Conservation (phyloP, 2,329 filamentous ascomycete species). For the Bipolaris bicolor region DNA sequence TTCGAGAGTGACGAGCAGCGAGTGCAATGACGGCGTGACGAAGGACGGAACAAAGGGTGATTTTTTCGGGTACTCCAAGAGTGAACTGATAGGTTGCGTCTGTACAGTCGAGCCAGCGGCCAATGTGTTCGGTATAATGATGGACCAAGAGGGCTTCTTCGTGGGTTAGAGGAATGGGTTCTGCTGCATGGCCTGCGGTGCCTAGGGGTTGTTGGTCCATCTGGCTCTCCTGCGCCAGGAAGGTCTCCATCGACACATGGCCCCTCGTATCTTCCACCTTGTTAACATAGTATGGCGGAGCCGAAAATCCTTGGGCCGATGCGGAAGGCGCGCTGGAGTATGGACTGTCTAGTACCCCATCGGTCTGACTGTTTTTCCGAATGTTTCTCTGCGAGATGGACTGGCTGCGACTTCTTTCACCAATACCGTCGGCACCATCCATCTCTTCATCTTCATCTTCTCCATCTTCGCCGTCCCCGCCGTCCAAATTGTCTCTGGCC, state of each 20-base stretch:
- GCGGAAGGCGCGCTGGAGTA: conserved; percentile 22
- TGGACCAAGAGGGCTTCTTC: conserved; percentile 37
- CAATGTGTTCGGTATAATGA: conserved; percentile 39
- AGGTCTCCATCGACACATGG: conserved; percentile 20
- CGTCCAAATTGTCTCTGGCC: conserved; percentile 21
- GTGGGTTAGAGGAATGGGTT: conserved; percentile 24
- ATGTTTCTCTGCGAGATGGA: conserved; percentile 22
- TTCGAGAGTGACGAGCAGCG: conserved; percentile 34
- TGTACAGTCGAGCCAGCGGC: conserved; percentile 42
- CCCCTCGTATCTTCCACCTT: conserved; percentile 7
- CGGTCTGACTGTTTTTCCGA: conserved; percentile 21
- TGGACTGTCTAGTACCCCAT: conserved; percentile 12
- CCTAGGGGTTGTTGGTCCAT: neutral
- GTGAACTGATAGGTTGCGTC: conserved; percentile 42
- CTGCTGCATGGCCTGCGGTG: conserved; percentile 8
- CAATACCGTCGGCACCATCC: conserved; percentile 1
- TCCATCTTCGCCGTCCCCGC: conserved; percentile 10
- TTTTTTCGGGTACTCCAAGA: conserved; percentile 34
- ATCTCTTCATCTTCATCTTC: conserved; percentile 2
- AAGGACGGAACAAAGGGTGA: conserved; percentile 36
- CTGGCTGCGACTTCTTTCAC: conserved; percentile 22
- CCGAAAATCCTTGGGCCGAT: conserved; percentile 22
- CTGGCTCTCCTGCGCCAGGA: conserved; percentile 11
- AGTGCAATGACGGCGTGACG: conserved; percentile 40
- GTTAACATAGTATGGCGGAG: conserved; percentile 15